Percentiles rank a stretch among this genome's conserved stretches.
These are phyloP conservation scores for Quercus tomentella DNA, from an alignment of 331 rosid genomes.

Conservation along the genomic window DNA sequence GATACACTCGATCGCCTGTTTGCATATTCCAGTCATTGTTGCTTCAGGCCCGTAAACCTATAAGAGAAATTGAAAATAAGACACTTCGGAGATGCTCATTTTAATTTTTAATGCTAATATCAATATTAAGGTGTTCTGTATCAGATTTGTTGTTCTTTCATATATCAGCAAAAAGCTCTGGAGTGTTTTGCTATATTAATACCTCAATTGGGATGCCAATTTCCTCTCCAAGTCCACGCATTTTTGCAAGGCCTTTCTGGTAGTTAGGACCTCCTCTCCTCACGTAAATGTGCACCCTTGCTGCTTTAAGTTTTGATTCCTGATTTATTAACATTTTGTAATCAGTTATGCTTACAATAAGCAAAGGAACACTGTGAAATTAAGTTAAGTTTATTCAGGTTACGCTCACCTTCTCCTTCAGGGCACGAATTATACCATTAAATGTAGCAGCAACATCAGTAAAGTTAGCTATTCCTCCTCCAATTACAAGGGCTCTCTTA, in stretches of 20 bases:
- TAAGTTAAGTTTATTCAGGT: neutral
- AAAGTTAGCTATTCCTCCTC: conserved; percentile 97
- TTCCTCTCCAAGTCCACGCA: conserved; percentile 85
- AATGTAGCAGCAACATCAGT: conserved; percentile 96
- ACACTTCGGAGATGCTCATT: conserved; percentile 2
- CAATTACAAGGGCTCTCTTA: conserved; percentile 85
- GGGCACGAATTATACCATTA: conserved; percentile 86
- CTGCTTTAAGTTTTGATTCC: conserved; percentile 89
- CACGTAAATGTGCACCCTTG: conserved; percentile 76
- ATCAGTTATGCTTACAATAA: conserved; percentile 14
- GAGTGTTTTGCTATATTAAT: neutral
- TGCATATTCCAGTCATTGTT: conserved; percentile 99
- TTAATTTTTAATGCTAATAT: neutral
- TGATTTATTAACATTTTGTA: conserved; percentile 22
- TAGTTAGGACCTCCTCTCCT: conserved; percentile 99
- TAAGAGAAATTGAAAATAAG: conserved; percentile 7
- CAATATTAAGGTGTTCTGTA: neutral
- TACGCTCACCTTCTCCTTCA: conserved; percentile 78
- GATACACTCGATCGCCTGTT: conserved; percentile 91
- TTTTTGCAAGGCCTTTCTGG: conserved; percentile 86
- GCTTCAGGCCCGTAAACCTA: conserved; percentile 99
- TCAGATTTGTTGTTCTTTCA: neutral
- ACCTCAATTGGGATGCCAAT: conserved; percentile 96
- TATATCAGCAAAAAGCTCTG: neutral
- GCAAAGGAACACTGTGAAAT: neutral